phyloP scores from a whole-genome alignment of 257 asterid species.

The Gentiana straminea region DNA sequence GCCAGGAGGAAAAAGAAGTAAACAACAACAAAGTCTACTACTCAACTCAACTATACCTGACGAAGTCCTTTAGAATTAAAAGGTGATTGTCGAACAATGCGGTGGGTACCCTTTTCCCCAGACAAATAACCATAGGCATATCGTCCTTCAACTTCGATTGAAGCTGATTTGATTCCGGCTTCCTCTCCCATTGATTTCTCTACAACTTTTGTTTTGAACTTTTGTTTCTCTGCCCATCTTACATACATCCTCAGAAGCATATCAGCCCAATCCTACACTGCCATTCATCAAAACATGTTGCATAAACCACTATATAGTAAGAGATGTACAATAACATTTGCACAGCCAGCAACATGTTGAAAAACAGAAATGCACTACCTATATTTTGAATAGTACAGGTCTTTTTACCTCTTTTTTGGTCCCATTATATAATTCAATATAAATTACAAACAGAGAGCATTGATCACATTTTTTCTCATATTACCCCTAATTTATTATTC shows the following conservation, averaged over 20 bases:
- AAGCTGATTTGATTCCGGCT: slow-evolving; percentile 93
- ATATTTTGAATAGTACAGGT: too few relatives aligned
- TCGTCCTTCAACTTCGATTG: slow-evolving; percentile 78
- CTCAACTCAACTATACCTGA: slow-evolving; percentile 36
- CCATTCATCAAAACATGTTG: slow-evolving; percentile 51
- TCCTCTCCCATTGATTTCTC: slow-evolving; percentile 95
- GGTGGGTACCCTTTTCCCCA: slow-evolving; percentile 98
- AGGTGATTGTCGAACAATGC: slow-evolving; percentile 92
- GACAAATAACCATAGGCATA: slow-evolving; percentile 88
- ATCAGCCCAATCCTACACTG: slow-evolving; percentile 99
- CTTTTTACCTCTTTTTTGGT: too few relatives aligned
- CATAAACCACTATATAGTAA: slow-evolving; percentile 14
- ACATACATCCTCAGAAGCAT: slow-evolving; percentile 98
- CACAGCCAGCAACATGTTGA: not conserved
- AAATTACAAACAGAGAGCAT: too few relatives aligned
- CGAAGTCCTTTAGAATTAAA: slow-evolving; percentile 96
- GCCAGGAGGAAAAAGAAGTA: not conserved
- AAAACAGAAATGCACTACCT: too few relatives aligned
- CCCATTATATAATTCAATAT: too few relatives aligned
- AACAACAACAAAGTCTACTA: not conserved
- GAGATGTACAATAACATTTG: not conserved
- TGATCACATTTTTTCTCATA: too few relatives aligned
- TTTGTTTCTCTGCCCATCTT: slow-evolving; percentile 96
- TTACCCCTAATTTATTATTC: too few relatives aligned
- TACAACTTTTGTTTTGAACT: slow-evolving; percentile 69